Evolutionary conservation across 2,329 filamentous ascomycete species (phyloP).

Genomic region (Monilinia fructigena): DNA sequence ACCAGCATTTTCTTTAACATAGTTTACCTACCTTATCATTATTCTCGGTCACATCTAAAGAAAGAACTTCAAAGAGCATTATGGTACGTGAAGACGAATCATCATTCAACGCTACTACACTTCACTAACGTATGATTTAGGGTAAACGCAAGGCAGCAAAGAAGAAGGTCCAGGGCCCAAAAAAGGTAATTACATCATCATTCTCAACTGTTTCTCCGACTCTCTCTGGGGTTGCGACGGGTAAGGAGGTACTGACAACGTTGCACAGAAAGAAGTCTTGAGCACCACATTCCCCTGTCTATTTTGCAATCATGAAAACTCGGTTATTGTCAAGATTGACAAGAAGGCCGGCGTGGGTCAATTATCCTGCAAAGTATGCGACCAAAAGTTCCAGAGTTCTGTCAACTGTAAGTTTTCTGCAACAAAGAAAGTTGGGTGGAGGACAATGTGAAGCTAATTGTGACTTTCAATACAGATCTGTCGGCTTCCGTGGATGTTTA

Average conservation of each 20-base stretch:
- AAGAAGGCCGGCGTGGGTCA: conserved; percentile 87
- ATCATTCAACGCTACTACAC: not conserved
- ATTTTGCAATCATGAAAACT: conserved; percentile 97
- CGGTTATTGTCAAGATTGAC: conserved; percentile 86
- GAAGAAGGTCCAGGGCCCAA: conserved; percentile 75
- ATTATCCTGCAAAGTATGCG: conserved; percentile 88
- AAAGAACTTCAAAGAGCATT: not conserved
- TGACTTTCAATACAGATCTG: conserved; percentile 58
- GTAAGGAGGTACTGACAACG: conserved; percentile 3
- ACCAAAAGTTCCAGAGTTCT: conserved; percentile 86
- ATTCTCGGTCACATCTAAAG: not conserved
- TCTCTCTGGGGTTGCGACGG: conserved; percentile 1
- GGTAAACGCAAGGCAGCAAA: conserved; percentile 90
- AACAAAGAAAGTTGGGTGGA: conserved; percentile 4
- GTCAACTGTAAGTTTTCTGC: conserved; percentile 70
- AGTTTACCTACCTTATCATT: conserved; percentile 12
- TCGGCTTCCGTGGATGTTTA: conserved; percentile 94
- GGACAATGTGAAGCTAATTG: conserved; percentile 26
- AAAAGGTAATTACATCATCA: conserved; percentile 59
- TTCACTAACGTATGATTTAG: conserved; percentile 45
- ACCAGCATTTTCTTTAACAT: conserved; percentile 19
- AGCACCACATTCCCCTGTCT: conserved; percentile 90
- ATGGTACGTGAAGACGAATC: not conserved
- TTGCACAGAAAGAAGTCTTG: conserved; percentile 62
- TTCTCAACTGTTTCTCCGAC: not conserved